These are phyloP conservation scores for Phaeosphaeria sp. DNA, from an alignment of 2,329 filamentous ascomycete species.

Conservation along the genomic window DNA sequence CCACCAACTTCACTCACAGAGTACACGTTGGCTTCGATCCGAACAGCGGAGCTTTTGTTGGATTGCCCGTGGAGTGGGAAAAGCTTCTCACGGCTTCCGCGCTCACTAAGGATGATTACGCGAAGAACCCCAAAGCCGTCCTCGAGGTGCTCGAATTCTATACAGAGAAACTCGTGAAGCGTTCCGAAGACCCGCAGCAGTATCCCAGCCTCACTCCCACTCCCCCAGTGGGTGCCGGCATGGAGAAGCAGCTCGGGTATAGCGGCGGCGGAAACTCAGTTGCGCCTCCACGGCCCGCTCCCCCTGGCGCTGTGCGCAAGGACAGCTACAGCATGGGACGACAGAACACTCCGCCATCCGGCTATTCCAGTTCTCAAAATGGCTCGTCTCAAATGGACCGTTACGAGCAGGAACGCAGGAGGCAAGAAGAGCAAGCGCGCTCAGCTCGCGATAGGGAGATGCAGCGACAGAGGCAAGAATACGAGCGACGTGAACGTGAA, in stretches of 20 bases:
- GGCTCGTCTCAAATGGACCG: slow-evolving; percentile 45
- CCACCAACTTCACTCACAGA: slow-evolving; percentile 96
- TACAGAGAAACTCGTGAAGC: slow-evolving; percentile 77
- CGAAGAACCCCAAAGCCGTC: slow-evolving; percentile 79
- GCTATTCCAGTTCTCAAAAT: slow-evolving; percentile 39
- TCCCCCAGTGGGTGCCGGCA: slow-evolving; percentile 59
- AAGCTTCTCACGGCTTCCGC: slow-evolving; percentile 94
- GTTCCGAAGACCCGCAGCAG: slow-evolving; percentile 72
- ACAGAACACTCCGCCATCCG: slow-evolving; percentile 41
- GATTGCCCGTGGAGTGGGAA: slow-evolving; percentile 94
- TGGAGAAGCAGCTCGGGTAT: slow-evolving; percentile 59
- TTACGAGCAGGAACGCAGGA: slow-evolving; percentile 35
- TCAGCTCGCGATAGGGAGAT: slow-evolving; percentile 49
- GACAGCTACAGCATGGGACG: slow-evolving; percentile 53
- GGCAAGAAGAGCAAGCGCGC: slow-evolving; percentile 53
- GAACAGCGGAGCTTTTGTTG: slow-evolving; percentile 92
- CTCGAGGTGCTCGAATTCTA: slow-evolving; percentile 86
- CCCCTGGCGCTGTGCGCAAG: slow-evolving; percentile 52
- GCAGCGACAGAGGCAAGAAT: slow-evolving; percentile 50
- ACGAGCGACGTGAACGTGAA: slow-evolving; percentile 61
- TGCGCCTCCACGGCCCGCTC: slow-evolving; percentile 56
- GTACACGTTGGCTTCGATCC: slow-evolving; percentile 98
- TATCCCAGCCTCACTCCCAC: slow-evolving; percentile 74
- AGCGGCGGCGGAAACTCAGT: slow-evolving; percentile 52
- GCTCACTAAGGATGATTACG: slow-evolving; percentile 98